Evolutionary conservation across 2,329 filamentous ascomycete species (phyloP).

Genomic region (Lachnellula occidentalis): DNA sequence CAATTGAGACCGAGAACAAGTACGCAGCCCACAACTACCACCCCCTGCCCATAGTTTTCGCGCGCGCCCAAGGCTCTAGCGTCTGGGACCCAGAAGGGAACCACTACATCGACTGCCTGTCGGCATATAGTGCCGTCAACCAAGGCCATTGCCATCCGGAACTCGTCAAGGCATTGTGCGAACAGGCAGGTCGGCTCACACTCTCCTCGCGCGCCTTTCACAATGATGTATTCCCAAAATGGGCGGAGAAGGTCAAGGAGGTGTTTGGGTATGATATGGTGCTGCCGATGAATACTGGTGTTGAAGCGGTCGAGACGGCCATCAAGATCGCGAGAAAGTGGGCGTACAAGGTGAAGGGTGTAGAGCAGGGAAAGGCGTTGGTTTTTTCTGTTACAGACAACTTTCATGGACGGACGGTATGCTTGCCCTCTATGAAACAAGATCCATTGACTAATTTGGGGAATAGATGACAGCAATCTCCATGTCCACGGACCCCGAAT

Average conservation of each 20-base stretch:
- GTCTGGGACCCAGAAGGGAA: constrained; percentile 97
- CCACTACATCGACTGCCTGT: constrained; percentile 96
- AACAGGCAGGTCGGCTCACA: constrained; percentile 85
- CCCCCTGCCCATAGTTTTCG: constrained; percentile 89
- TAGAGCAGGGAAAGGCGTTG: constrained; percentile 75
- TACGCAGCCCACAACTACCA: constrained; percentile 99
- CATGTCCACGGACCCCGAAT: constrained; percentile 92
- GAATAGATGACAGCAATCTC: constrained; percentile 81
- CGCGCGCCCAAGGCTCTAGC: constrained; percentile 74
- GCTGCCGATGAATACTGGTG: constrained; percentile 95
- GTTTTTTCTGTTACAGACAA: constrained; percentile 84
- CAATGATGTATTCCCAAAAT: constrained; percentile 96
- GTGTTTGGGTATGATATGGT: constrained; percentile 98
- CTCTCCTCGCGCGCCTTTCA: constrained; percentile 93
- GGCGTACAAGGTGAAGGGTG: constrained; percentile 94
- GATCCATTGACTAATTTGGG: constrained; percentile 2
- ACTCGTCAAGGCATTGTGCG: constrained; percentile 80
- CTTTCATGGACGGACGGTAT: constrained; percentile 91
- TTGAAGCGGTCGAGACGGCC: constrained; percentile 91
- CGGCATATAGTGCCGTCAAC: constrained; percentile 96
- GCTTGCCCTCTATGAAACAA: constrained; percentile 28
- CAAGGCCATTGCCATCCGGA: constrained; percentile 98
- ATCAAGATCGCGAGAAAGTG: constrained; percentile 96
- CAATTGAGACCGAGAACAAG: constrained; percentile 75
- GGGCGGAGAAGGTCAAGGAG: constrained; percentile 84